A percentile compares a stretch with the other conserved stretches of the same genome.
phyloP scores from a whole-genome alignment of 1,139 yeast genomes.

The Scheffersomyces titani region DNA sequence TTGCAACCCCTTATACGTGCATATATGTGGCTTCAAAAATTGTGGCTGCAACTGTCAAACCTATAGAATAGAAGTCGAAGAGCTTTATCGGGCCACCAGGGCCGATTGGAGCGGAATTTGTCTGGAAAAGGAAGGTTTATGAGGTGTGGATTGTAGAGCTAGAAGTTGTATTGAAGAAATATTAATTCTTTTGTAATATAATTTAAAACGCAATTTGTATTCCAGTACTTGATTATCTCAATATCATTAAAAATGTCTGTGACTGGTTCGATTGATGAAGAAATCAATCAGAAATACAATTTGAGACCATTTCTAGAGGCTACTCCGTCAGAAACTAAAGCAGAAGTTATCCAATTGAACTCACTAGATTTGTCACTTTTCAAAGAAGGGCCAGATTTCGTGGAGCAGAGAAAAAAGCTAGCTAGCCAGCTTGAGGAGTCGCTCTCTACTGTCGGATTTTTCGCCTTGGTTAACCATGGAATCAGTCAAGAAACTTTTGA shows the following conservation, averaged over 20 bases:
- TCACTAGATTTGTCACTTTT: slow-evolving; percentile 38
- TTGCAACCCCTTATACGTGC: neutral
- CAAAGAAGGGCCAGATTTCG: slow-evolving; percentile 34
- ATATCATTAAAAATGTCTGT: neutral
- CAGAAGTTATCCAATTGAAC: slow-evolving; percentile 27
- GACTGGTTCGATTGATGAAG: slow-evolving; percentile 3
- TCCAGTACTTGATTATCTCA: neutral
- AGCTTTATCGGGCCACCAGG: neutral
- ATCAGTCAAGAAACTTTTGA: slow-evolving; percentile 27
- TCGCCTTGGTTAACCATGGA: slow-evolving; percentile 42
- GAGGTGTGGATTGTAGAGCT: slow-evolving; percentile 1
- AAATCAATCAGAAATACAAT: slow-evolving; percentile 26
- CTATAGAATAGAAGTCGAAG: neutral
- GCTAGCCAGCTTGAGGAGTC: slow-evolving; percentile 38
- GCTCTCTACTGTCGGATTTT: slow-evolving; percentile 46
- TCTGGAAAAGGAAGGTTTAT: slow-evolving; percentile 2
- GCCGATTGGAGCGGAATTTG: neutral
- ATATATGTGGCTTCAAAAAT: neutral
- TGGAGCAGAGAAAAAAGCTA: slow-evolving; percentile 23
- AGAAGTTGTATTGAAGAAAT: neutral
- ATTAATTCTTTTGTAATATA: neutral
- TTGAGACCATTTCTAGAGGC: slow-evolving; percentile 37
- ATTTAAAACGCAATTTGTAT: too few relatives aligned
- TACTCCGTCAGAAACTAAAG: slow-evolving; percentile 18
- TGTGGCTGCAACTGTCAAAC: neutral